Conservation (phyloP, 108 stramenopile genomes). For the Conticribra guillardii region DNA sequence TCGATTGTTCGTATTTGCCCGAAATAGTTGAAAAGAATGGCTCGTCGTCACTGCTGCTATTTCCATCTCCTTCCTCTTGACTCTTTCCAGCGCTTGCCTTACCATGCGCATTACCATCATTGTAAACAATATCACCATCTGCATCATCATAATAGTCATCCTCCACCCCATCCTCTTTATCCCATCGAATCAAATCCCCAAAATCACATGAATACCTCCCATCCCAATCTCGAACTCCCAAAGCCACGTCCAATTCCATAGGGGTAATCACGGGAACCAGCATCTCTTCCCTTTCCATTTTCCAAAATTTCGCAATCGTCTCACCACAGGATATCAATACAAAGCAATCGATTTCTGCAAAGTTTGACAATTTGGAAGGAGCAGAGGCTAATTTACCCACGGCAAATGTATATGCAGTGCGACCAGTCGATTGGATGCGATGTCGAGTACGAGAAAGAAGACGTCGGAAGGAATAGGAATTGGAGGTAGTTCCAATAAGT, state of each 20-base stretch:
- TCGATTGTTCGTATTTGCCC: constrained; percentile 68
- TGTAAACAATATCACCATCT: constrained; percentile 17
- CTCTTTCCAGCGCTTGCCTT: constrained; percentile 6
- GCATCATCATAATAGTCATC: constrained; percentile 12
- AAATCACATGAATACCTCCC: constrained; percentile 81
- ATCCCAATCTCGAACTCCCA: constrained; percentile 88
- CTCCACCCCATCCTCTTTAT: constrained; percentile 25
- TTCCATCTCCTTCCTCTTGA: constrained; percentile 26
- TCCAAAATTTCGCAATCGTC: constrained; percentile 76
- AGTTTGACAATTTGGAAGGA: constrained; percentile 93
- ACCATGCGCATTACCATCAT: constrained; percentile 24
- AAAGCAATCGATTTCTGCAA: constrained; percentile 95
- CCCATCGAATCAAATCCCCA: constrained; percentile 67
- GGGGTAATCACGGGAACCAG: constrained; percentile 91
- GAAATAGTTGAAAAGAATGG: constrained; percentile 86
- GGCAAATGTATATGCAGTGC: constrained; percentile 89
- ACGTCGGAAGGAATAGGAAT: constrained; percentile 67
- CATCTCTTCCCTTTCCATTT: constrained; percentile 67
- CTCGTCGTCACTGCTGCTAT: constrained; percentile 57
- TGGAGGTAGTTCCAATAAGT: constrained; percentile 87
- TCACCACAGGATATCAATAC: constrained; percentile 93
- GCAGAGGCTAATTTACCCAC: constrained; percentile 90
- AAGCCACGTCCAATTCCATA: constrained; percentile 91
- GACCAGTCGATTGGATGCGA: constrained; percentile 72
- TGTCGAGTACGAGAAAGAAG: constrained; percentile 68